These are phyloP conservation scores for Oropetium thomaeum DNA, from an alignment of 176 grass and related monocot genomes.

Conservation along the genomic window DNA sequence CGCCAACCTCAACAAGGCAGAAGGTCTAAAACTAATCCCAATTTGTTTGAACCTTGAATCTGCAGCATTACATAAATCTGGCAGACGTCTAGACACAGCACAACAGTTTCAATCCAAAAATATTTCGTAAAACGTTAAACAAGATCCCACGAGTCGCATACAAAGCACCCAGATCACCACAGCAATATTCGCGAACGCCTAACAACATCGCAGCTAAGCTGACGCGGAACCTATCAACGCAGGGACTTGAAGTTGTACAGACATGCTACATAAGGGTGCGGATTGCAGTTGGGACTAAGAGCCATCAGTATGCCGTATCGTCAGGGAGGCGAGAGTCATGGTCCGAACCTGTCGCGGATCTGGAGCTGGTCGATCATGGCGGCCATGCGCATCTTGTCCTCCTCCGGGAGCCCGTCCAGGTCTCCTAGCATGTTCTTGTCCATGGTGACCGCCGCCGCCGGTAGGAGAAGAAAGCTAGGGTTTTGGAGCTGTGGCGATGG, in stretches of 20 bases:
- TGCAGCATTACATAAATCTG: background rate
- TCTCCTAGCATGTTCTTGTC: conserved; percentile 92
- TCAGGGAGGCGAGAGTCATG: background rate
- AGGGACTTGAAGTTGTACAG: background rate
- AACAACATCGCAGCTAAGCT: background rate
- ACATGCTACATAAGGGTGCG: background rate
- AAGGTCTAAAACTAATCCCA: background rate
- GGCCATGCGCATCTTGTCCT: conserved; percentile 88
- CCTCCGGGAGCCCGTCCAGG: conserved; percentile 75
- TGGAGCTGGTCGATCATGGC: conserved; percentile 91
- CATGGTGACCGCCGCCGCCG: conserved; percentile 37
- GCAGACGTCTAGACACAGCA: background rate
- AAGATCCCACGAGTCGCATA: background rate
- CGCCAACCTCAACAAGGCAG: background rate
- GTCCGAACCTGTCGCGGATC: conserved; percentile 77
- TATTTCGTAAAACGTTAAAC: too few species aligned
- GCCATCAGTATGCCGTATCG: background rate
- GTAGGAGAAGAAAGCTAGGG: background rate
- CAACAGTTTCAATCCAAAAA: background rate
- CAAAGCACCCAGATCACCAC: background rate
- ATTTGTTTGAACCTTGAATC: background rate
- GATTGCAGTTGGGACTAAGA: background rate
- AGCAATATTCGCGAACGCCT: background rate
- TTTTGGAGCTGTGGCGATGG: too few species aligned
- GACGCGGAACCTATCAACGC: background rate